phyloP scores from a whole-genome alignment of 768 basidiomycete genomes.

The Chalciporus chontae region DNA sequence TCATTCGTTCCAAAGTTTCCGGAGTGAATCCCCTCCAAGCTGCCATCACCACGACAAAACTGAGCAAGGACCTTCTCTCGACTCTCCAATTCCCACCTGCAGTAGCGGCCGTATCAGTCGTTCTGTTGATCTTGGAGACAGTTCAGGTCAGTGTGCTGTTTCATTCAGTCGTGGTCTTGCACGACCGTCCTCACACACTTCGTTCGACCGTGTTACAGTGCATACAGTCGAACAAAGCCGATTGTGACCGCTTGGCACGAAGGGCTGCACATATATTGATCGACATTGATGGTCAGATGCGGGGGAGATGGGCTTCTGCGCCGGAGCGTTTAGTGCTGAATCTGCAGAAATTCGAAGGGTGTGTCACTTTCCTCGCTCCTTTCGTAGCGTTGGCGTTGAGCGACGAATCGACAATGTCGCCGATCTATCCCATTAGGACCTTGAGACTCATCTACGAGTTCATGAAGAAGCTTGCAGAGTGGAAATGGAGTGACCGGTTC shows the following conservation, averaged over 20 bases:
- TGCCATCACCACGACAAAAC: conserved; percentile 28
- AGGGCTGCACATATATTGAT: conserved; percentile 41
- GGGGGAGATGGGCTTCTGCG: conserved; percentile 41
- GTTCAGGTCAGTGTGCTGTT: conserved; percentile 34
- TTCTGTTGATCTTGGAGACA: conserved; percentile 44
- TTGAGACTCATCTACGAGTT: conserved; percentile 37
- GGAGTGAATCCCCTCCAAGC: conserved; percentile 27
- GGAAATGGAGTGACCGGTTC: conserved; percentile 41
- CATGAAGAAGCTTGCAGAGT: conserved; percentile 36
- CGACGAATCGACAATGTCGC: not conserved
- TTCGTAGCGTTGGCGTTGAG: not conserved
- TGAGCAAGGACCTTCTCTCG: conserved; percentile 31
- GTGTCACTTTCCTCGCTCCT: conserved; percentile 6
- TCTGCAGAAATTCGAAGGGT: conserved; percentile 41
- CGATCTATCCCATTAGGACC: conserved; percentile 26
- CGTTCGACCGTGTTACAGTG: conserved; percentile 12
- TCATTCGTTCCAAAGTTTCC: conserved; percentile 25
- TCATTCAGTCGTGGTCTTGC: not conserved
- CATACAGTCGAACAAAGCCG: conserved; percentile 36
- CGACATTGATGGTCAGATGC: conserved; percentile 45
- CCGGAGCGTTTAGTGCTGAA: conserved; percentile 39
- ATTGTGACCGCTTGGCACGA: conserved; percentile 38
- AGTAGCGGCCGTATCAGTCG: conserved; percentile 35
- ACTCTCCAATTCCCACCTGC: conserved; percentile 42
- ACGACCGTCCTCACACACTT: not conserved